These are phyloP conservation scores for Actinomucor elegans DNA, from an alignment of 371 early-diverging fungal genomes.

Conservation along the genomic window DNA sequence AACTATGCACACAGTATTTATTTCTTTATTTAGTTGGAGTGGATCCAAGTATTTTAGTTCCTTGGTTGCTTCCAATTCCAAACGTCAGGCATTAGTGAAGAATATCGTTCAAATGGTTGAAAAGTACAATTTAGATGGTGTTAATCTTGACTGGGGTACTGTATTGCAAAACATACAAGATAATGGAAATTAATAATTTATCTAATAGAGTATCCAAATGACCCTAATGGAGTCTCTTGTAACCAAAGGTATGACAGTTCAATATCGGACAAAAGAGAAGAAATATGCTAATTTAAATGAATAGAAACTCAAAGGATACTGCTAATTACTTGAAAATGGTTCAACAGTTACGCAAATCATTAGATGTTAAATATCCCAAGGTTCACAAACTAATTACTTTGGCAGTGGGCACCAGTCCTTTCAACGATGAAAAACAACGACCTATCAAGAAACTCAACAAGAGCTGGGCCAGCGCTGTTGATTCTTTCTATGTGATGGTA, in stretches of 20 bases:
- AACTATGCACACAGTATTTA: no score
- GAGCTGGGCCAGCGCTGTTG: conserved; percentile 57
- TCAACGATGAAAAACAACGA: conserved; percentile 43
- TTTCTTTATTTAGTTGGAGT: conserved; percentile 31
- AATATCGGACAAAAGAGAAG: background rate
- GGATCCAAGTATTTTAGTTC: conserved; percentile 40
- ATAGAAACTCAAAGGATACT: conserved; percentile 49
- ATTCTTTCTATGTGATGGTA: conserved; percentile 64
- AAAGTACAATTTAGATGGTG: conserved; percentile 55
- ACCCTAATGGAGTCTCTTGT: conserved; percentile 37
- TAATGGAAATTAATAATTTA: background rate
- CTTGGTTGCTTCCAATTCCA: conserved; percentile 14
- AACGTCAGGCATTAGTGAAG: conserved; percentile 22
- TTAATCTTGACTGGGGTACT: conserved; percentile 60
- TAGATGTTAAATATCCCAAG: conserved; percentile 47
- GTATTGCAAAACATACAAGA: background rate
- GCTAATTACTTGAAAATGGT: conserved; percentile 50
- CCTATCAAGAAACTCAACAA: conserved; percentile 43
- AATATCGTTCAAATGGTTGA: conserved; percentile 33
- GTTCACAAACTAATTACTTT: conserved; percentile 63
- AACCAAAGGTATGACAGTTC: conserved; percentile 24
- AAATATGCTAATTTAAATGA: background rate
- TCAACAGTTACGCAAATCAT: conserved; percentile 56
- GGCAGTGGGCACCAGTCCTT: conserved; percentile 67
- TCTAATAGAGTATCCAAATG: conserved; percentile 41